Percentiles rank a stretch among this genome's conserved stretches.
Evolutionary conservation across 129 eudicot species (phyloP).

Genomic region (Escallonia herrerae): DNA sequence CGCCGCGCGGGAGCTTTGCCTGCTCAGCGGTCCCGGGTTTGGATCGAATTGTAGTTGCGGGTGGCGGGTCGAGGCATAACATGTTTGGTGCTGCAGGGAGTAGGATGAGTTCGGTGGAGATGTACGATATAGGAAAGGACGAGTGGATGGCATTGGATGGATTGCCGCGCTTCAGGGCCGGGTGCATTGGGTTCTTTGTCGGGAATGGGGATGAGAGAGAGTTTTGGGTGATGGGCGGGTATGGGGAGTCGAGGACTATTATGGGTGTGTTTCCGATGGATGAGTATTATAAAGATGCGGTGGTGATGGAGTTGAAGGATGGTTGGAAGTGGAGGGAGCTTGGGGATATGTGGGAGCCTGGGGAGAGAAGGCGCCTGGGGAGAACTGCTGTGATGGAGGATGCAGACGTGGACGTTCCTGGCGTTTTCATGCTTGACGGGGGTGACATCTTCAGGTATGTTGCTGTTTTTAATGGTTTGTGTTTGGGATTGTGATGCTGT

Average conservation of each 20-base stretch:
- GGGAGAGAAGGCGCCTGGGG: slow-evolving; percentile 69
- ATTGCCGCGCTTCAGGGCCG: slow-evolving; percentile 75
- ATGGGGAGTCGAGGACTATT: slow-evolving; percentile 82
- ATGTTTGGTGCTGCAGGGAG: slow-evolving; percentile 91
- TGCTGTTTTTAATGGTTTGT: background rate
- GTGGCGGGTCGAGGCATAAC: slow-evolving; percentile 85
- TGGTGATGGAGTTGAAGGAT: slow-evolving; percentile 57
- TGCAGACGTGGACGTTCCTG: slow-evolving; percentile 34
- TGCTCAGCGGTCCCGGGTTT: slow-evolving; percentile 40
- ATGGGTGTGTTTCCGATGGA: slow-evolving; percentile 87
- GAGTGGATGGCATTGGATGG: slow-evolving; percentile 77
- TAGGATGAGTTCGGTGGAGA: slow-evolving; percentile 80
- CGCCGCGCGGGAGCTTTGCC: slow-evolving; percentile 87
- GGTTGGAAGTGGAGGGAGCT: slow-evolving; percentile 70
- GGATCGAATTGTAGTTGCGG: slow-evolving; percentile 67
- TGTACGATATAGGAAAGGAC: slow-evolving; percentile 70
- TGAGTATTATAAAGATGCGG: slow-evolving; percentile 68
- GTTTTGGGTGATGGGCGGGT: slow-evolving; percentile 98
- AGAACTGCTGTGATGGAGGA: slow-evolving; percentile 58
- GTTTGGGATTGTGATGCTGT: background rate
- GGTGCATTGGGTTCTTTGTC: slow-evolving; percentile 78
- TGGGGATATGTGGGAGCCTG: slow-evolving; percentile 93
- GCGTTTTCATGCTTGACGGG: slow-evolving; percentile 71
- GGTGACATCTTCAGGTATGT: slow-evolving; percentile 64
- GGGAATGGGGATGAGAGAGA: slow-evolving; percentile 49